A percentile compares a stretch with the other conserved stretches of the same genome.
phyloP scores from a whole-genome alignment of 2,329 filamentous ascomycete species.

The Pochonia chlamydosporia region DNA sequence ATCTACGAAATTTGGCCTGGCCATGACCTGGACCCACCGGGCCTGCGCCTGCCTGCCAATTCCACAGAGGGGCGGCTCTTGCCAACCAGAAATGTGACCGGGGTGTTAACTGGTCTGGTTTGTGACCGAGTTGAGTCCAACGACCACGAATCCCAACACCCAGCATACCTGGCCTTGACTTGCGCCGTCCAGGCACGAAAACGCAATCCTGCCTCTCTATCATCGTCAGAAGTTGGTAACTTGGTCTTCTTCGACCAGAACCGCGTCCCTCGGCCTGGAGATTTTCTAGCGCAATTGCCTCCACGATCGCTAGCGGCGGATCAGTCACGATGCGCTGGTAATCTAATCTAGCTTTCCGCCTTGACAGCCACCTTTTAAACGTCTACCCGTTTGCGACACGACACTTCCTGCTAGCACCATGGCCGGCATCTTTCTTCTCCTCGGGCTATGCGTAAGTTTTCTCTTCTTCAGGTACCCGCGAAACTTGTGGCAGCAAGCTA shows the following conservation, averaged over 20 bases:
- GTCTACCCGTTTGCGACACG: neutral
- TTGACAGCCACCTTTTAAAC: neutral
- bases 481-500: neutral
- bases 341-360: neutral
- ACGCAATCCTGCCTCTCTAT: neutral
- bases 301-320: neutral
- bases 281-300: neutral
- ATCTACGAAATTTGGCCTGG: no score
- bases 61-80: neutral
- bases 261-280: neutral
- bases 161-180: no score
- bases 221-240: no score
- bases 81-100: neutral
- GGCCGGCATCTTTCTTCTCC: constrained; percentile 33
- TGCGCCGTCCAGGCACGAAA: neutral
- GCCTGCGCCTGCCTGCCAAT: no score
- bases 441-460: constrained; percentile 34
- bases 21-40: neutral
- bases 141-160: neutral
- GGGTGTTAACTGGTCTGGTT: no score
- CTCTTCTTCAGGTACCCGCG: neutral
- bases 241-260: no score
- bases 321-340: constrained; percentile 5
- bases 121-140: no score
- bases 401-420: constrained; percentile 19